Evolutionary conservation across 2,329 filamentous ascomycete genomes (phyloP).

Genomic region (Fusarium nematophilum): DNA sequence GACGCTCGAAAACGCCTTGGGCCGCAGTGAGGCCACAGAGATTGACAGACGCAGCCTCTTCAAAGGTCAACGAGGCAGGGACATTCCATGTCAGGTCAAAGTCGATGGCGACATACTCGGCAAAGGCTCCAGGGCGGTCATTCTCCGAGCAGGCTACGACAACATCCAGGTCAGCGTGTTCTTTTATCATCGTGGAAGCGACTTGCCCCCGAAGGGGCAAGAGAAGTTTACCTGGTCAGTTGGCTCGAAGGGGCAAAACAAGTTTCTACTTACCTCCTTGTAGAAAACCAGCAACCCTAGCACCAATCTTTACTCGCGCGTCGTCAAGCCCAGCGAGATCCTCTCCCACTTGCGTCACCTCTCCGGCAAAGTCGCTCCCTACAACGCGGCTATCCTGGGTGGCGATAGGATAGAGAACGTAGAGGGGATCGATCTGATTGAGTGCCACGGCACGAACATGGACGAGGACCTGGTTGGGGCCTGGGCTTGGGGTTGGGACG

Average conservation of each 20-base stretch:
- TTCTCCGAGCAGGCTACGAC: constrained; percentile 52
- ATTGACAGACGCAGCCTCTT: constrained; percentile 54
- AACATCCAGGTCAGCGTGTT: background rate
- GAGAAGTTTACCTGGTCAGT: too few species aligned
- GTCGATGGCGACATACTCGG: constrained; percentile 52
- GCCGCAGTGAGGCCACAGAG: constrained; percentile 57
- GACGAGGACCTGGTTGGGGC: constrained; percentile 35
- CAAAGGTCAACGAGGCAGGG: constrained; percentile 45
- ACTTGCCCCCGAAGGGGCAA: too few species aligned
- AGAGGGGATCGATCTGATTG: constrained; percentile 48
- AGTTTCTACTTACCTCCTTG: constrained; percentile 53
- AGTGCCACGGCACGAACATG: constrained; percentile 41
- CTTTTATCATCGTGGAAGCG: too few species aligned
- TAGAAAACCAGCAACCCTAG: constrained; percentile 54
- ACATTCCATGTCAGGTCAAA: constrained; percentile 54
- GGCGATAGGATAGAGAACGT: constrained; percentile 50
- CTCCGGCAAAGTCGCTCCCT: constrained; percentile 56
- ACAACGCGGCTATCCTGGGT: constrained; percentile 44
- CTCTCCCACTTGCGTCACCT: constrained; percentile 38
- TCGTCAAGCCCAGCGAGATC: constrained; percentile 24
- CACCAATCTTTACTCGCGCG: constrained; percentile 38
- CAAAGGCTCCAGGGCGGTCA: constrained; percentile 57
- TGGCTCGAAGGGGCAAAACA: too few species aligned
- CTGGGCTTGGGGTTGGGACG: constrained; percentile 27
- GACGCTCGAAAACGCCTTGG: constrained; percentile 52